Conservation (phyloP, 208 protist species). For the Histomonas meleagridis region DNA sequence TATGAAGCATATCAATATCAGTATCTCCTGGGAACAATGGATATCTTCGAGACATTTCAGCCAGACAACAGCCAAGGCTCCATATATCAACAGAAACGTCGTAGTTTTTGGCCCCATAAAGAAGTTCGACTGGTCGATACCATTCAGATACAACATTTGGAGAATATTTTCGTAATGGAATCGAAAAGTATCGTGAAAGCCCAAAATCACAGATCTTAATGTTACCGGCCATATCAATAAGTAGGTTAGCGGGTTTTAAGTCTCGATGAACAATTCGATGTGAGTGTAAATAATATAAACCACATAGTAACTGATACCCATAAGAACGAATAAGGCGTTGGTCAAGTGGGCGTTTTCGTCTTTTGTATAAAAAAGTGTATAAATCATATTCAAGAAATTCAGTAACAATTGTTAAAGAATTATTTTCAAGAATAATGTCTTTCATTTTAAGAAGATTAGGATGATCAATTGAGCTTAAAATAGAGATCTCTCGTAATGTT, state of each 20-base stretch:
- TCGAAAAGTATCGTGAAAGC: constrained; percentile 53
- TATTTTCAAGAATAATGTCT: background rate
- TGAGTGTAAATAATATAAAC: constrained; percentile 44
- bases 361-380: background rate
- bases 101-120: constrained; percentile 44
- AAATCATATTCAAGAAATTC: background rate
- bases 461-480: background rate
- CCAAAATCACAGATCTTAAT: constrained; percentile 63
- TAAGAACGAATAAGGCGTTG: background rate
- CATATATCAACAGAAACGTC: constrained; percentile 51
- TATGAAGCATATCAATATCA: constrained; percentile 49
- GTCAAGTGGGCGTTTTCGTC: background rate
- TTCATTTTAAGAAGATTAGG: background rate
- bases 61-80: constrained; percentile 53
- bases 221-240: constrained; percentile 49
- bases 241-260: constrained; percentile 56
- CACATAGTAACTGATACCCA: constrained; percentile 37
- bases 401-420: background rate
- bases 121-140: constrained; percentile 51
- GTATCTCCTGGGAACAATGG: constrained; percentile 47
- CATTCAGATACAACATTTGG: constrained; percentile 53
- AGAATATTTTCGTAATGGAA: constrained; percentile 51
- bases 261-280: constrained; percentile 53
- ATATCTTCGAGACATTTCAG: constrained; percentile 43
- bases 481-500: background rate